A percentile compares a stretch with the other conserved stretches of the same genome.
These are phyloP conservation scores for Chaetomium globosum DNA, from an alignment of 2,329 filamentous ascomycete species.

Conservation along the genomic window DNA sequence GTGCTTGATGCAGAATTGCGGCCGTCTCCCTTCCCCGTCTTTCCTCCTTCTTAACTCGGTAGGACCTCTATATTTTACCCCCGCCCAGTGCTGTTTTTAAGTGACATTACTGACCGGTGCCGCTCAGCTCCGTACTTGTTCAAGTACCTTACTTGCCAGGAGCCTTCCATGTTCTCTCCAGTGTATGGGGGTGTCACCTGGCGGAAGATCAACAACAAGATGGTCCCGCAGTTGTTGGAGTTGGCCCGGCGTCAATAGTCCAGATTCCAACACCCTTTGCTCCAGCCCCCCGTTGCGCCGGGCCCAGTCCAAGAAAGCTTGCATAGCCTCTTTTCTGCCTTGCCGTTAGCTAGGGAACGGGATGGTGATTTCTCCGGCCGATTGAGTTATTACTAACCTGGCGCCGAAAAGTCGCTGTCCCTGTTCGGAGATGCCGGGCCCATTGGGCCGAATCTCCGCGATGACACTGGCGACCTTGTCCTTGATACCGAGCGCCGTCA, in stretches of 20 bases:
- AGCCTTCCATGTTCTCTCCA: too few species aligned
- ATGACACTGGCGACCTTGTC: background rate
- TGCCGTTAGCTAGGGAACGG: background rate
- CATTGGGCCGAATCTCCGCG: background rate
- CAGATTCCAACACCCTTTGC: background rate
- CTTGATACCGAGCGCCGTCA: constrained; percentile 2
- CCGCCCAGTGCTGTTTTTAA: too few species aligned
- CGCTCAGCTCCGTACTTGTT: too few species aligned
- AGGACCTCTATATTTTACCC: too few species aligned
- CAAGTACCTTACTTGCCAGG: too few species aligned
- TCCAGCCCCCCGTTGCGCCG: background rate
- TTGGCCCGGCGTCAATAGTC: background rate
- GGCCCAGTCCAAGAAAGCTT: background rate
- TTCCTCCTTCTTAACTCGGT: too few species aligned
- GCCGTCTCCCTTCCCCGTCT: too few species aligned
- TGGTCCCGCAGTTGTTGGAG: constrained; percentile 2
- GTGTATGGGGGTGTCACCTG: background rate
- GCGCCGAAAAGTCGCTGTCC: background rate
- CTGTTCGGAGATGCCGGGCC: background rate
- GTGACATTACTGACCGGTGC: too few species aligned
- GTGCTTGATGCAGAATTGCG: too few species aligned
- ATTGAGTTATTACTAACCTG: background rate
- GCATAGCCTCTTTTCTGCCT: background rate
- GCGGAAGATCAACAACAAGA: background rate
- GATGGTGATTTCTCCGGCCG: background rate